Evolutionary conservation across 139 green algal genomes (phyloP).

Genomic region (Chlorella sp.): DNA sequence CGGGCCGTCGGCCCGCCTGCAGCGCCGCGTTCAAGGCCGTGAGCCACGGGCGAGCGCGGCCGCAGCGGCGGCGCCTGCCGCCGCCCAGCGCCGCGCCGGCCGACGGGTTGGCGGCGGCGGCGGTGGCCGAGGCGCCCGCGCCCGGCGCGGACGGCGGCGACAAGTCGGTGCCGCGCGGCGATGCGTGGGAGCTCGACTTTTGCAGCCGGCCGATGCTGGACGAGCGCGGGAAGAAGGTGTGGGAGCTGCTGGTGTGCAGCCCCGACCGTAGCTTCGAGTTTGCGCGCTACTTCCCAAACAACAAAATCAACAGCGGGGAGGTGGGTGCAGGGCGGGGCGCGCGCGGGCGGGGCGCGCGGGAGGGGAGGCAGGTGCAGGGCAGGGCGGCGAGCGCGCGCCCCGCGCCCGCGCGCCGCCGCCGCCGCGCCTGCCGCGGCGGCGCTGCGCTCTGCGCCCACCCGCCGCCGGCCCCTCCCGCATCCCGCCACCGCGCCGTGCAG

Average conservation of each 20-base stretch:
- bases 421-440: neutral
- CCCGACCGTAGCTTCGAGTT: conserved; percentile 84
- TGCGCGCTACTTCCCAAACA: conserved; percentile 96
- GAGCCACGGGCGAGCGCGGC: too few relatives aligned
- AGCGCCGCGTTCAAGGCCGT: too few relatives aligned
- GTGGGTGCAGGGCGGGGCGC: conserved; percentile 31
- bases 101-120: too few relatives aligned
- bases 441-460: neutral
- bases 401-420: too few relatives aligned
- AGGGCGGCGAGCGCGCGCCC: too few relatives aligned
- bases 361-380: too few relatives aligned
- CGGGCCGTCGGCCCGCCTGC: too few relatives aligned
- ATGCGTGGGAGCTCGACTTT: conserved; percentile 96
- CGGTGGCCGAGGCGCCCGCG: neutral
- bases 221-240: conserved; percentile 97
- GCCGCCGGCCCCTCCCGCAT: neutral
- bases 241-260: conserved; percentile 96
- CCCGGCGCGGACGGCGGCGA: neutral
- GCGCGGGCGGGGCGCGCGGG: neutral
- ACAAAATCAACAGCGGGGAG: conserved; percentile 96
- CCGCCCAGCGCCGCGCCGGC: too few relatives aligned
- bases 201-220: conserved; percentile 95
- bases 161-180: conserved; percentile 17
- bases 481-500: conserved; percentile 64
- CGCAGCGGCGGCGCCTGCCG: too few relatives aligned